Conservation (phyloP, 2,329 filamentous ascomycete genomes). For the Thelonectria discophora region DNA sequence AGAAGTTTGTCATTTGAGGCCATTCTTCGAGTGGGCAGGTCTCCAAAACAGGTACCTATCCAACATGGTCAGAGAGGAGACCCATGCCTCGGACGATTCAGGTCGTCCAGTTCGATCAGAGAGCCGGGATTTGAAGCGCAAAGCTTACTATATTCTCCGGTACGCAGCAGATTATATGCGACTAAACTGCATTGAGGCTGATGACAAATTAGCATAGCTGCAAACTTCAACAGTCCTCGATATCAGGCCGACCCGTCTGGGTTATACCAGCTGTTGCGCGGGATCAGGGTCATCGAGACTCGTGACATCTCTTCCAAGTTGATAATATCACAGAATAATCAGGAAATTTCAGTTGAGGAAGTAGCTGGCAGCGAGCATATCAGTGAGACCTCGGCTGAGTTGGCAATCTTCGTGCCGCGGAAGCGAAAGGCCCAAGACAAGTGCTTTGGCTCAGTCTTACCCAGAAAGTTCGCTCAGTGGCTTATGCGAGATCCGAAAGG, state of each 20-base stretch:
- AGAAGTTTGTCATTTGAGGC: conserved; percentile 18
- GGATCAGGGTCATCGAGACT: conserved; percentile 24
- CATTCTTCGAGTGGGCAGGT: conserved; percentile 23
- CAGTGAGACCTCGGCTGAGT: background rate
- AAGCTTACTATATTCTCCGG: conserved; percentile 31
- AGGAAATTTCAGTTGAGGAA: background rate
- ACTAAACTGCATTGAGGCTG: background rate
- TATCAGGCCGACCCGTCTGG: background rate
- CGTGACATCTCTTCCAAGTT: conserved; percentile 23
- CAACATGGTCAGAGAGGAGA: conserved; percentile 17
- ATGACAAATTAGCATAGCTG: conserved; percentile 25
- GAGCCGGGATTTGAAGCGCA: conserved; percentile 20
- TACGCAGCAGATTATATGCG: conserved; percentile 6
- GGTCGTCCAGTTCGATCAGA: conserved; percentile 4
- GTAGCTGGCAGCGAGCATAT: conserved; percentile 31
- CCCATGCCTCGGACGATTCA: background rate
- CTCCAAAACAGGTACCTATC: conserved; percentile 26
- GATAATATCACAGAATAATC: conserved; percentile 13
- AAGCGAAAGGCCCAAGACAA: conserved; percentile 21
- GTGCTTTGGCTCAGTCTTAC: conserved; percentile 29
- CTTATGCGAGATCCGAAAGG: conserved; percentile 17
- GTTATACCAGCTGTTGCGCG: conserved; percentile 21
- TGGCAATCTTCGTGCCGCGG: conserved; percentile 26
- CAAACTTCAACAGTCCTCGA: conserved; percentile 28
- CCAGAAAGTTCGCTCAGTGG: conserved; percentile 27